A percentile compares a stretch with the other conserved stretches of the same genome.
Conservation (phyloP, 2,329 filamentous ascomycete species). For the Aspergillus tamarii region DNA sequence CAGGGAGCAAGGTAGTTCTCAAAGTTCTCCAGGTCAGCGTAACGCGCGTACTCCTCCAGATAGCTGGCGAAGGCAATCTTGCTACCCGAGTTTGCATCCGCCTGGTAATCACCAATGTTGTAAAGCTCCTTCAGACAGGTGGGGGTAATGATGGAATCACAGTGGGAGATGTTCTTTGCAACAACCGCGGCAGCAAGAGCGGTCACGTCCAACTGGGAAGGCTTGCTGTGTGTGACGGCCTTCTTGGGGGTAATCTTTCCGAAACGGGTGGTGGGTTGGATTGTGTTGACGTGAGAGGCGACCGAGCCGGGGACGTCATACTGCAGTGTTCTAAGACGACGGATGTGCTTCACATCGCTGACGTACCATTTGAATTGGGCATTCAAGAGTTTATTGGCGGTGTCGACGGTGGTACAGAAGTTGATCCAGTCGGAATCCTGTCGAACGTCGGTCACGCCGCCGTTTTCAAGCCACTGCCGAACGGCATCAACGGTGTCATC, state of each 20-base stretch:
- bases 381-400: constrained; percentile 42
- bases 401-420: constrained; percentile 38
- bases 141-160: constrained; percentile 50
- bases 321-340: constrained; percentile 42
- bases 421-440: constrained; percentile 45
- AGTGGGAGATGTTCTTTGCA: constrained; percentile 35
- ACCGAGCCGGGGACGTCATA: constrained; percentile 45
- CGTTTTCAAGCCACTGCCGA: constrained; percentile 50
- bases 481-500: constrained; percentile 45
- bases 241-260: constrained; percentile 38
- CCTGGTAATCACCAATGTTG: constrained; percentile 46
- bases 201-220: constrained; percentile 21
- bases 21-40: constrained; percentile 50
- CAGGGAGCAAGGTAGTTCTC: constrained; percentile 42
- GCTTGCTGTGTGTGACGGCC: constrained; percentile 28
- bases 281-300: constrained; percentile 41
- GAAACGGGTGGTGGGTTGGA: constrained; percentile 49
- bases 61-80: constrained; percentile 52
- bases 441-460: constrained; percentile 41
- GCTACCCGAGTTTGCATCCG: constrained; percentile 39
- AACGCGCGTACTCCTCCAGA: constrained; percentile 54
- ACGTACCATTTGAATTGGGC: constrained; percentile 46
- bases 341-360: constrained; percentile 28
- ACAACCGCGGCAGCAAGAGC: constrained; percentile 23
- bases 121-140: constrained; percentile 53